Evolutionary conservation across 2,329 filamentous ascomycete species (phyloP), one percentile per base, ranked within the genome.

Genomic region (Capronia epimyces): DNA sequence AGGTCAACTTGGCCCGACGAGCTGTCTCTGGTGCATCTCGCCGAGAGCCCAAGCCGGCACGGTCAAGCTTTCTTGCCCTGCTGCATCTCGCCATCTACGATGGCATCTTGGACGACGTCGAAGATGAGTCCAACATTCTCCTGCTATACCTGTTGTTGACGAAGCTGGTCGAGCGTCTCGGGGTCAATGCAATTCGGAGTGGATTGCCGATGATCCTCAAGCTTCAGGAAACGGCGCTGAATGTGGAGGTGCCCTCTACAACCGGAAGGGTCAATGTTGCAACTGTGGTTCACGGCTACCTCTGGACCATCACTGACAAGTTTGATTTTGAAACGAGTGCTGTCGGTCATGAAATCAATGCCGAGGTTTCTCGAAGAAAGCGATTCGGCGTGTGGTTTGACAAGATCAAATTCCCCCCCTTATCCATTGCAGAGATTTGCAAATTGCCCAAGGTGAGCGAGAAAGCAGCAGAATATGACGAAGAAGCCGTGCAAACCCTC

Each of bases 51-150:
- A 77, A 72, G 54, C 70, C 71, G 7, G 71, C 74, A 2, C 78
- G 79, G 36, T 82, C 81, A n/a, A 83, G 81, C 34, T 96, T 95
- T 65, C 70, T 96, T 43, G 81, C 88, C 47, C 75, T 94, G 2
- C 74, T 97, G 2, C 90, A 96, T 68, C 76, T 96, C 39, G 84
- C 86, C 43, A 79, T 93, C n/a, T 96, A 94, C 67, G 91, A 97
- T 66, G 87, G 87, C 59, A 86, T 87, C 6, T 71, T 91, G 18
- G 85, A 93, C 61, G 82, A 76, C 58, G 76, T 87, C 18, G 78
- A 84, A 21, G 83, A 79, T 39, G 86, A 93, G 55, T 75, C 81
- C 0, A 89, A 95, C 60, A 78, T 94, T 24, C 71, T 88, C 22
- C 70, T 94, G 12, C 73, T 95, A 7, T 89, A 95, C 63, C 74